These are phyloP conservation scores for Fusarium nodosum DNA, from an alignment of 2,329 filamentous ascomycete species.

Conservation along the genomic window DNA sequence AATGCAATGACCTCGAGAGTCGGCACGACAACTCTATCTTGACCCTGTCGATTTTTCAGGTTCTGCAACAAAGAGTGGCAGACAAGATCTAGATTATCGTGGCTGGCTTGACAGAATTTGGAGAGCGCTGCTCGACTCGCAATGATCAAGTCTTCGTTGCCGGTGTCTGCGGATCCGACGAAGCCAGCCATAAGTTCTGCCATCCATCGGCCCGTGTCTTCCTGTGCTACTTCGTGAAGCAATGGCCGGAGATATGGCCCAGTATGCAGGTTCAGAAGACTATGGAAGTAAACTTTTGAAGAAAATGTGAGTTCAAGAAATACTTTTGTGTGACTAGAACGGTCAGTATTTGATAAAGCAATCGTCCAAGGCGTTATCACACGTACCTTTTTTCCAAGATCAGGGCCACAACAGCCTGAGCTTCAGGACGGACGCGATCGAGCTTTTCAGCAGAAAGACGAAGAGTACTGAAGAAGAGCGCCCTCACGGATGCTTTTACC, in stretches of 20 bases:
- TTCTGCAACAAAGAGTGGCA: conserved; percentile 67
- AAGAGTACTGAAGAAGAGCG: conserved; percentile 66
- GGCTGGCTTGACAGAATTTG: conserved; percentile 62
- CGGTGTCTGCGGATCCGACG: conserved; percentile 81
- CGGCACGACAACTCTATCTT: conserved; percentile 81
- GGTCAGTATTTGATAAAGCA: conserved; percentile 41
- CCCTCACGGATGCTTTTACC: conserved; percentile 52
- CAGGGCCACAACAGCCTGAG: conserved; percentile 67
- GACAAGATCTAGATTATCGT: conserved; percentile 59
- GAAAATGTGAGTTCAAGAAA: conserved; percentile 65
- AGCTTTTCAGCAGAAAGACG: conserved; percentile 89
- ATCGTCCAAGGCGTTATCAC: not conserved
- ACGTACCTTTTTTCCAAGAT: conserved; percentile 63
- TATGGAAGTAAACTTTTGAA: conserved; percentile 70
- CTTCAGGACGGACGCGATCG: conserved; percentile 82
- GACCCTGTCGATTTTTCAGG: conserved; percentile 64
- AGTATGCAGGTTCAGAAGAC: conserved; percentile 64
- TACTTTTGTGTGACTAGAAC: conserved; percentile 51
- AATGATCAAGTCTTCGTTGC: conserved; percentile 80
- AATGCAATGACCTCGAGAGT: conserved; percentile 83
- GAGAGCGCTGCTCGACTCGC: conserved; percentile 75
- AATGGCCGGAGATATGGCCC: conserved; percentile 54
- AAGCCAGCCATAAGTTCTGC: conserved; percentile 73
- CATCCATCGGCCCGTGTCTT: conserved; percentile 58
- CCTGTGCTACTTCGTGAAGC: conserved; percentile 54